Conservation (phyloP, 2,329 filamentous ascomycete species). For the Diaporthe caulivora region DNA sequence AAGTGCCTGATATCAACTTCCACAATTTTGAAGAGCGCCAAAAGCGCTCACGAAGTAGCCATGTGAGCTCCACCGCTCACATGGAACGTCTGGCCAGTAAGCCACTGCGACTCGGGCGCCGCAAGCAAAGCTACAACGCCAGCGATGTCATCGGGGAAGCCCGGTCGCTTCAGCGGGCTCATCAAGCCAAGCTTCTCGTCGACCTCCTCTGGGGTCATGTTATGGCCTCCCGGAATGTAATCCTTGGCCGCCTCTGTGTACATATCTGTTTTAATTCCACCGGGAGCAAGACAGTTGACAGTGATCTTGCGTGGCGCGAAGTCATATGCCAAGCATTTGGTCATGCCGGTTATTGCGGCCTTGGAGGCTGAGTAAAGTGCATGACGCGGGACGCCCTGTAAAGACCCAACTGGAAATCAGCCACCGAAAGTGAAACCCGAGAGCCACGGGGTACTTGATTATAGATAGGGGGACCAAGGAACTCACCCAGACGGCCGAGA, state of each 20-base stretch:
- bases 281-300: conserved; percentile 43
- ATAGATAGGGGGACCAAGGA: too few species aligned
- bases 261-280: conserved; percentile 38
- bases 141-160: conserved; percentile 46
- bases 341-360: conserved; percentile 26
- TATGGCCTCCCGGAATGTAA: conserved; percentile 37
- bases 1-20: too few species aligned
- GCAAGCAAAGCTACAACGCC: conserved; percentile 53
- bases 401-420: too few species aligned
- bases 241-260: conserved; percentile 31
- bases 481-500: conserved; percentile 42
- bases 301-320: conserved; percentile 40
- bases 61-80: conserved; percentile 40
- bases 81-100: conserved; percentile 41
- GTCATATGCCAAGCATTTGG: conserved; percentile 32
- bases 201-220: conserved; percentile 31
- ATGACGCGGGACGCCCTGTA: conserved; percentile 28
- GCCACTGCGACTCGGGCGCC: conserved; percentile 44
- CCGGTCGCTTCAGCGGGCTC: conserved; percentile 33
- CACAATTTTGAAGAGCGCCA: too few species aligned
- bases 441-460: too few species aligned
- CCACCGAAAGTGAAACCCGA: too few species aligned
- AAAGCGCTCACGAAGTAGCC: conserved; percentile 26
- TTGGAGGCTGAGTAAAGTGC: conserved; percentile 32
- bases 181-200: conserved; percentile 25